Percentiles rank a stretch among this genome's conserved stretches.
Conservation (phyloP, 2,329 filamentous ascomycete species). For the Mycosphaerelloides madeirae region DNA sequence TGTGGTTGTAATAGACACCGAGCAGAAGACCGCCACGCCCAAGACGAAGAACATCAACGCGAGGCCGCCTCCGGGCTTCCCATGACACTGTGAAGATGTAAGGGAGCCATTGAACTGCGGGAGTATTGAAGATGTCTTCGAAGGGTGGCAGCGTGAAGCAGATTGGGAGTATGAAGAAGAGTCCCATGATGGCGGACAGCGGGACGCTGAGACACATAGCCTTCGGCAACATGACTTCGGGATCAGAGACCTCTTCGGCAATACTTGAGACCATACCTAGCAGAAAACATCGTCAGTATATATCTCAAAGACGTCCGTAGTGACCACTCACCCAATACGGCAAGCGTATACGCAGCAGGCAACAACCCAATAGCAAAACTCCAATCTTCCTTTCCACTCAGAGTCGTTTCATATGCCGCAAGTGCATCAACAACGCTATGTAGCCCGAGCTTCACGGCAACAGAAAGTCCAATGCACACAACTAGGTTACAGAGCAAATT, state of each 20-base stretch:
- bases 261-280: conserved; percentile 51
- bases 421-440: conserved; percentile 50
- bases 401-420: conserved; percentile 52
- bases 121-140: conserved; percentile 41
- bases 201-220: conserved; percentile 38
- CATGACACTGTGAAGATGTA: conserved; percentile 49
- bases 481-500: conserved; percentile 53
- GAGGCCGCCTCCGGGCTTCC: conserved; percentile 43
- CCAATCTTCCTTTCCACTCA: conserved; percentile 56
- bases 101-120: conserved; percentile 46
- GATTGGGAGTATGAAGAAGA: conserved; percentile 53
- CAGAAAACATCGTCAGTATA: no score
- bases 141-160: conserved; percentile 48
- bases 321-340: no score
- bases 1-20: conserved; percentile 49
- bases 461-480: conserved; percentile 51
- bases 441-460: conserved; percentile 50
- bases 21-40: conserved; percentile 49
- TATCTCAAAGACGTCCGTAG: no score
- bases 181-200: conserved; percentile 49
- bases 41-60: conserved; percentile 48
- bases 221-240: conserved; percentile 2
- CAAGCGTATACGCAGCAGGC: conserved; percentile 41
- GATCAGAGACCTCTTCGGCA: conserved; percentile 6
- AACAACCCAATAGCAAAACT: conserved; percentile 60